phyloP scores from a whole-genome alignment of 2,329 filamentous ascomycete species.

The Talaromyces rugulosus region DNA sequence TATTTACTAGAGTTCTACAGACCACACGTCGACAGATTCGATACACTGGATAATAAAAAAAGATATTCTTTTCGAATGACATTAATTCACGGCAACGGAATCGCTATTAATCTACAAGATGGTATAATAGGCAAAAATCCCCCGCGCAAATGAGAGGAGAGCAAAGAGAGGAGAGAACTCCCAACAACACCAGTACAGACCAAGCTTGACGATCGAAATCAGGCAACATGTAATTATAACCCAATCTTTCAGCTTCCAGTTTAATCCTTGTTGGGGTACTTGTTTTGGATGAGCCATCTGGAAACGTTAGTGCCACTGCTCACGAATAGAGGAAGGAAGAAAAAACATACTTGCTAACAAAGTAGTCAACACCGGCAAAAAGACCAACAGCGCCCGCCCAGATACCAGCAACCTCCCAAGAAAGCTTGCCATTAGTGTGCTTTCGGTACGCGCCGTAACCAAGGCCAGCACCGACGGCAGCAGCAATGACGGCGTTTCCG shows the following conservation, averaged over 20 bases:
- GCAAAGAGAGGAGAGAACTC: constrained; percentile 19
- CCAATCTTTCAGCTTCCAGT: neutral
- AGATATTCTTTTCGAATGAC: neutral
- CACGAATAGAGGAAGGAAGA: neutral
- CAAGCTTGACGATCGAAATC: neutral
- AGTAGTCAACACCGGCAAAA: constrained; percentile 44
- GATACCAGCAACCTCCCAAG: constrained; percentile 42
- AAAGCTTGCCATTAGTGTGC: constrained; percentile 41
- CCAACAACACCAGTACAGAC: constrained; percentile 16
- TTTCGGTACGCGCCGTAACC: constrained; percentile 47
- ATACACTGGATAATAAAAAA: neutral
- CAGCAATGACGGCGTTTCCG: constrained; percentile 41
- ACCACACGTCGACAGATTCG: too few relatives aligned
- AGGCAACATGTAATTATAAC: neutral
- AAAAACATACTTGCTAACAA: constrained; percentile 45
- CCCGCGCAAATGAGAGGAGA: constrained; percentile 13
- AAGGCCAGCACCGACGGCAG: constrained; percentile 38
- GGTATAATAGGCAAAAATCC: constrained; percentile 10
- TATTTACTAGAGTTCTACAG: neutral
- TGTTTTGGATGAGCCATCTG: constrained; percentile 50
- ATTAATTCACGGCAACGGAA: neutral
- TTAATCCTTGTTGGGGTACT: constrained; percentile 41
- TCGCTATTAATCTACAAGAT: constrained; percentile 13
- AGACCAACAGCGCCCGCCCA: constrained; percentile 42
- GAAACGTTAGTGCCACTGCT: neutral